Base-by-base conservation (phyloP, 371 early-diverging fungal genomes). In the Mucor racemosus region DNA sequence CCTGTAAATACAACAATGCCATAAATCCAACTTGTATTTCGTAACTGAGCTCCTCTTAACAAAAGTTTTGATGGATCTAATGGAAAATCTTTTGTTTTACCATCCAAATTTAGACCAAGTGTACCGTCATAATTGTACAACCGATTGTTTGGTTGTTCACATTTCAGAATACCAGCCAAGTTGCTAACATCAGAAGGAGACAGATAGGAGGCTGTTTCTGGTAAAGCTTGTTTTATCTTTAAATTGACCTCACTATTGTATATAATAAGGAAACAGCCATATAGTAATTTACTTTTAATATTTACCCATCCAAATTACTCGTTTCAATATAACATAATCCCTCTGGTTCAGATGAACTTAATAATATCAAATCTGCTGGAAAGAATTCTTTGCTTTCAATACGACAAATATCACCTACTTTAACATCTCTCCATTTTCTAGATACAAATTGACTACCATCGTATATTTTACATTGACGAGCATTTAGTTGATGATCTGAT, bases 291-390 rank as follows among this genome's bases (percentile, higher is more conserved):
- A 5, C 38, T 38, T 9, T 38, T 38, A 11, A 7, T 34, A 17
- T 56, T 35, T 81, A 89, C 87, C 99, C 99, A 77, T 99, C 97
- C 69, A 99, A 79, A 79, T 96, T 97, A 67, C 93, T 93, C 34
- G 99, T 97, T 72, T 99, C 97, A 44, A 97, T 91, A 73, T 95
- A 98, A 71, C 97, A 96, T 67, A 95, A 77, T 34, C 90, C 95
- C 77, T 91, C 94, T 6, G 94, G 95, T 70, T 96, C 96, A 21
- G 89, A 88, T 60, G 90, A 89, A 72, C 94, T 93, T 35, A 97
- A 71, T 31, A 96, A 65, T 19, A 94, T 77, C 58, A 96, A 73
- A 81, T 99, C 99, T 9, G 98, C 98, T 15, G 99, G 98, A 48
- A 99, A 92, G 41, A 89, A 84, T 58, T 97, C 92, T 46, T 86